Percentiles rank a stretch among this genome's conserved stretches.
These are phyloP conservation scores for Ocimum tenuiflorum DNA, from an alignment of 257 asterid species.

Conservation along the genomic window DNA sequence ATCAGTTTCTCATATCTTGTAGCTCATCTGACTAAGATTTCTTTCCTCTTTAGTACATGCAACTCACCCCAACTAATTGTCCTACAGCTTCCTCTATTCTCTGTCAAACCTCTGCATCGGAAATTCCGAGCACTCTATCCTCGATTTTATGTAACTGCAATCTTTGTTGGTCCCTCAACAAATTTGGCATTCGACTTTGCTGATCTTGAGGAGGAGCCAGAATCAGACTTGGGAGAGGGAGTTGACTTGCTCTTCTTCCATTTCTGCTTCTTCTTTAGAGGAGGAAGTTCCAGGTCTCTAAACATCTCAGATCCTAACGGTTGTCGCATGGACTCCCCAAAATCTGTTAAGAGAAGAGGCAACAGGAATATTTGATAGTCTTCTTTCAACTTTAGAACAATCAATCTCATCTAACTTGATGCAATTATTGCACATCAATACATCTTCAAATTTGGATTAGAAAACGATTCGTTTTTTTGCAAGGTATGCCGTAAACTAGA, in stretches of 20 bases:
- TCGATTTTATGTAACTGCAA: conserved; percentile 53
- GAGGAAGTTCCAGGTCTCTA: conserved; percentile 34
- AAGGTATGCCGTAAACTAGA: no score
- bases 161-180: conserved; percentile 50
- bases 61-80: conserved; percentile 18
- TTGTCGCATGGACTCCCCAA: conserved; percentile 36
- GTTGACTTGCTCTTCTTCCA: conserved; percentile 54
- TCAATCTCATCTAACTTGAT: no score
- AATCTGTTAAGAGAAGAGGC: conserved; percentile 31
- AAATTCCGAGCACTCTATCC: conserved; percentile 5
- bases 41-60: neutral
- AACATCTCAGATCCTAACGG: conserved; percentile 35
- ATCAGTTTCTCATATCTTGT: conserved; percentile 5
- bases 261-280: conserved; percentile 44
- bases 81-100: conserved; percentile 13
- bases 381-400: neutral
- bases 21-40: conserved; percentile 11
- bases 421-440: neutral
- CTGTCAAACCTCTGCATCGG: no score
- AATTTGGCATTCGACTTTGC: conserved; percentile 49
- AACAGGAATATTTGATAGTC: no score
- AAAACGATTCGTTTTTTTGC: neutral
- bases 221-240: conserved; percentile 44
- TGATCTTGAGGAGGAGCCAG: conserved; percentile 40
- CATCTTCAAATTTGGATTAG: neutral